Base-by-base conservation (phyloP, 768 basidiomycete genomes). In the Tylopilus sp. region DNA sequence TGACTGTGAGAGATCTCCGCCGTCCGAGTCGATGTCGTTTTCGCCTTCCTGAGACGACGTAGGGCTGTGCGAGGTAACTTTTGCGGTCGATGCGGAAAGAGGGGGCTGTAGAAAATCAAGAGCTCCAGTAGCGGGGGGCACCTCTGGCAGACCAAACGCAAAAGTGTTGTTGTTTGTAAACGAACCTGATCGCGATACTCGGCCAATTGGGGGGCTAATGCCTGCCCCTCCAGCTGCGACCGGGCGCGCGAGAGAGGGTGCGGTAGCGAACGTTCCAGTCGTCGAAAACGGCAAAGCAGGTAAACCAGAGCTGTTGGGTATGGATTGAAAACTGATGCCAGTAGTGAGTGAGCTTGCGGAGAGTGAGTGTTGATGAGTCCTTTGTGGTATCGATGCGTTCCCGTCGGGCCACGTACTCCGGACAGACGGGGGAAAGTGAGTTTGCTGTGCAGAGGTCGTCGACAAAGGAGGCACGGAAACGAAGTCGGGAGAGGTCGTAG, bases 101-200 rank as follows among this genome's bases (percentile, higher is more conserved):
- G 63, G 49, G 13, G 59, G 55, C 16, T 66, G 63, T 31, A 71
- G 65, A 48, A 70, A 70, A 51, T 70, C 70, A 2, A 71, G 59
- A 1, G 70, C 64, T 10, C 59, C 66, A 14, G 55, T 48, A n/a
- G 38, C 53, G 22, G 61, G 37, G n/a, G 66, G 58, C 17, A 68
- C 59, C 38, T 68, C 62, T 24, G 71, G 60, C n/a, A 70, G 61
- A 68, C 70, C 65, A 53, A 73, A 76, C 12, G 67, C 50, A 59
- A 75, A 77, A 4, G 72, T 55, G 53, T 71, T 78, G 53, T 73
- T 64, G 29, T 75, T 78, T 43, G 73, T 79, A 52, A 83, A 74
- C 22, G 82, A 84, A 47, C 81, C 78, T 24, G 82, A 83, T 41
- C 81, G 76, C 37, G 80, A 79, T 72, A 83, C 77, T 53, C 82